Evolutionary conservation across 2,329 filamentous ascomycete genomes (phyloP).

Genomic region (Davidsoniella virescens): DNA sequence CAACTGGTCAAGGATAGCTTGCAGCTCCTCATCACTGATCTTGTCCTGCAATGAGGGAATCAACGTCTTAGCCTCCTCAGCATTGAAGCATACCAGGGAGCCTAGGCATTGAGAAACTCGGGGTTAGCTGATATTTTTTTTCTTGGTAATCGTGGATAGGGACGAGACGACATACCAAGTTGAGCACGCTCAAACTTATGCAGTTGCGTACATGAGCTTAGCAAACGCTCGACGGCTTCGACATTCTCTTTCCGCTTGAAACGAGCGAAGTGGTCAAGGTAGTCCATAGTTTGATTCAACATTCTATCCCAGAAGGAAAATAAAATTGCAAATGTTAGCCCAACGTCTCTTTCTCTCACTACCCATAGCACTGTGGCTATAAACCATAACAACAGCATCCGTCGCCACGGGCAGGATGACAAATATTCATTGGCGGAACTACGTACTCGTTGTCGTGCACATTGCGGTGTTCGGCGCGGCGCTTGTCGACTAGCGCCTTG

Average conservation of each 20-base stretch:
- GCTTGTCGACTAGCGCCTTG: conserved; percentile 70
- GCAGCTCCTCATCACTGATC: conserved; percentile 75
- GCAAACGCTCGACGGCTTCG: conserved; percentile 77
- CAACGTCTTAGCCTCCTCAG: conserved; percentile 90
- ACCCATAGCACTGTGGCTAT: background rate
- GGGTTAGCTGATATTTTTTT: conserved; percentile 1
- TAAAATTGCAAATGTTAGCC: background rate
- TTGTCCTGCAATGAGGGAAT: conserved; percentile 83
- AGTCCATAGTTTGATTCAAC: conserved; percentile 74
- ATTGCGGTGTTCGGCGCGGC: conserved; percentile 63
- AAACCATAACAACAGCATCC: background rate
- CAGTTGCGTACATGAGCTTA: conserved; percentile 63
- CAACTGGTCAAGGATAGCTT: conserved; percentile 80
- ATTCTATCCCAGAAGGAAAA: conserved; percentile 33
- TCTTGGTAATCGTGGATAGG: background rate
- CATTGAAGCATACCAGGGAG: conserved; percentile 77
- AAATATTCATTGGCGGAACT: background rate
- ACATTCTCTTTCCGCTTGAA: conserved; percentile 94
- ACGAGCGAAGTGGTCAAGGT: conserved; percentile 84
- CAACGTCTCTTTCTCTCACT: background rate
- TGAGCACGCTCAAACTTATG: conserved; percentile 89
- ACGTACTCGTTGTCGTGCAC: conserved; percentile 70
- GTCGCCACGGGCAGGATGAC: background rate
- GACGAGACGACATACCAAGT: conserved; percentile 43
- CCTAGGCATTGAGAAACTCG: conserved; percentile 32